phyloP scores from a whole-genome alignment of 75 land plant genomes.

The Cunninghamia lanceolata region DNA sequence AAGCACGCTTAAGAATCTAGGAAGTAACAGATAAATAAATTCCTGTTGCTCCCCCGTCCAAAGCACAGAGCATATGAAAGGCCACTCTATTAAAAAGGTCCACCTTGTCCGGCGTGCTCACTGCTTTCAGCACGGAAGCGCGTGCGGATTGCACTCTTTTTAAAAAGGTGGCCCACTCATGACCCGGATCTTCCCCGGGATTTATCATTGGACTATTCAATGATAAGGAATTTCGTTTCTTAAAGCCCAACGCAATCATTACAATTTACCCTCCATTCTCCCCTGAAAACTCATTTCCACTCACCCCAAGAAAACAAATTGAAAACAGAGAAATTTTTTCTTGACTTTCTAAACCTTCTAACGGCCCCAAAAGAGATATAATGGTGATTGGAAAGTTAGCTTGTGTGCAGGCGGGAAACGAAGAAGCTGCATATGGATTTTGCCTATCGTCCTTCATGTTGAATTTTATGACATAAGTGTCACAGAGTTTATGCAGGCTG shows the following conservation, averaged over 20 bases:
- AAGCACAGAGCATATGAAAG: no score
- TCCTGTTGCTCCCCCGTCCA: no score
- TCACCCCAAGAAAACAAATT: no score
- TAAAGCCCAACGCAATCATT: no score
- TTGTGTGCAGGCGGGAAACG: neutral
- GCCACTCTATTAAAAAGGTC: neutral
- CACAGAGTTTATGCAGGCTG: no score
- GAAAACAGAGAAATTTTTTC: no score
- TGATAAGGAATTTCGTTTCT: neutral
- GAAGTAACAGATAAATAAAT: no score
- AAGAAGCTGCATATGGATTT: neutral
- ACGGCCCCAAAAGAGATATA: neutral
- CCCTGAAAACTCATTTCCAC: no score
- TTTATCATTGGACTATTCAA: neutral
- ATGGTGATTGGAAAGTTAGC: neutral
- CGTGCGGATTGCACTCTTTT: neutral
- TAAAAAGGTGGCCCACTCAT: neutral
- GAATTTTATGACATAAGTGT: no score
- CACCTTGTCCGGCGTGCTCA: slow-evolving; percentile 3
- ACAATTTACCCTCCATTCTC: no score
- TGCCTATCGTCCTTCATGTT: neutral
- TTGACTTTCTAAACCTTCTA: no score
- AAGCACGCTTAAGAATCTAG: no score
- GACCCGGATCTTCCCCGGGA: neutral
- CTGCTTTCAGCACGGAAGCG: neutral